Conservation (phyloP, 2,329 filamentous ascomycete genomes). For the Neospermospora avenae region DNA sequence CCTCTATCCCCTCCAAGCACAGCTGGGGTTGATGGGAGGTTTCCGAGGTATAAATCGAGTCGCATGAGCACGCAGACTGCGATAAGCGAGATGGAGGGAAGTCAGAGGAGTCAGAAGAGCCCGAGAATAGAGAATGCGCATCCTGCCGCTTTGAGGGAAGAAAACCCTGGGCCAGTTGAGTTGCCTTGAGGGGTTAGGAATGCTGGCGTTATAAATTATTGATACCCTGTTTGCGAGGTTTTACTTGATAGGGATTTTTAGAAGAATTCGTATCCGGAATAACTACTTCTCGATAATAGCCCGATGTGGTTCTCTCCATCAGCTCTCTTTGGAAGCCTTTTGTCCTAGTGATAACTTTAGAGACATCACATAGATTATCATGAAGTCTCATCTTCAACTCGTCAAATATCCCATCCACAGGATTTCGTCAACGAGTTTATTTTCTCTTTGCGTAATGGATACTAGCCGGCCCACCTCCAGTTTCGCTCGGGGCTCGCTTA, state of each 20-base stretch:
- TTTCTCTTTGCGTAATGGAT: no score
- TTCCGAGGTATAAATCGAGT: slow-evolving; percentile 13
- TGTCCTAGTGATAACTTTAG: no score
- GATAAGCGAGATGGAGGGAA: slow-evolving; percentile 18
- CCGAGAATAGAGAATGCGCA: neutral
- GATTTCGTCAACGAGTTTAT: no score
- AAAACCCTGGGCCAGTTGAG: slow-evolving; percentile 35
- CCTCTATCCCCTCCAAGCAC: slow-evolving; percentile 9
- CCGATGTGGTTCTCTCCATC: no score
- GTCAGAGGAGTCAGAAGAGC: slow-evolving; percentile 9
- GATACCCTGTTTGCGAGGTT: slow-evolving; percentile 1
- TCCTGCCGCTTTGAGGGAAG: neutral
- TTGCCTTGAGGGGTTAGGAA: neutral
- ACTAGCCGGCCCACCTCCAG: no score
- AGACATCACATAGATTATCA: no score
- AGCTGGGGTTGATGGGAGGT: slow-evolving; percentile 9
- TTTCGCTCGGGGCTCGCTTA: no score
- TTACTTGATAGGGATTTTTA: neutral
- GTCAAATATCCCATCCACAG: no score
- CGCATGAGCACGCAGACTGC: slow-evolving; percentile 17
- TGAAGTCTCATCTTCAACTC: no score
- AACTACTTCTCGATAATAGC: no score
- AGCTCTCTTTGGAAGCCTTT: no score
- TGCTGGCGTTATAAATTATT: neutral
- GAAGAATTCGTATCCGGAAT: no score